These are phyloP conservation scores for Metahyphopichia silvanorum DNA, from an alignment of 805 yeast genomes.

Conservation along the genomic window DNA sequence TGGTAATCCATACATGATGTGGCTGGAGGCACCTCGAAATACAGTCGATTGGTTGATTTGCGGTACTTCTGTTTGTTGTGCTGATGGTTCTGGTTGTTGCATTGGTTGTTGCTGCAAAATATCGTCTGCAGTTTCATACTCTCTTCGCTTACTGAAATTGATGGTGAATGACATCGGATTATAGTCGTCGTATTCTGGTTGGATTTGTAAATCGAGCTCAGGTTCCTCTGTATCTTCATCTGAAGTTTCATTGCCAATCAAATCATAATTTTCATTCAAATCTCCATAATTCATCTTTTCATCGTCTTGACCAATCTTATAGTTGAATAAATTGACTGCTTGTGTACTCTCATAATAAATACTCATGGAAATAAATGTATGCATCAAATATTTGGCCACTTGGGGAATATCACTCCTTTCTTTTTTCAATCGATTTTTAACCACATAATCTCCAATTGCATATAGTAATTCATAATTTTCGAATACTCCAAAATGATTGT, in stretches of 20 bases:
- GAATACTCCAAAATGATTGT: slow-evolving; percentile 34
- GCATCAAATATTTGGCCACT: slow-evolving; percentile 22
- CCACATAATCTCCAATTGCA: slow-evolving; percentile 37
- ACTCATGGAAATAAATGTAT: slow-evolving; percentile 28
- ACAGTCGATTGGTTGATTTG: slow-evolving; percentile 8
- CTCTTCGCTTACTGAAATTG: slow-evolving; percentile 16
- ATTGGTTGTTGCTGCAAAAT: not conserved
- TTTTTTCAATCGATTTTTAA: slow-evolving; percentile 14
- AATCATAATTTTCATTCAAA: slow-evolving; percentile 33
- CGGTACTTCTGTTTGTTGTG: slow-evolving; percentile 6
- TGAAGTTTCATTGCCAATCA: slow-evolving; percentile 14
- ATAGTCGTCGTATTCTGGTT: slow-evolving; percentile 6
- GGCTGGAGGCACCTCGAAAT: slow-evolving; percentile 22
- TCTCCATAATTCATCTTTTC: slow-evolving; percentile 44
- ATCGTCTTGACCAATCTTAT: slow-evolving; percentile 34
- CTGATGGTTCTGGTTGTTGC: not conserved
- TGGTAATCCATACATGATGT: slow-evolving; percentile 49
- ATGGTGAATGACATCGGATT: slow-evolving; percentile 25
- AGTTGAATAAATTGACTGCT: slow-evolving; percentile 45
- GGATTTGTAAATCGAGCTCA: slow-evolving; percentile 6
- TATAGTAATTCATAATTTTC: slow-evolving; percentile 41
- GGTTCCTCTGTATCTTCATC: slow-evolving; percentile 12
- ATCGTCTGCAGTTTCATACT: not conserved
- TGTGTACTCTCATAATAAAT: slow-evolving; percentile 47
- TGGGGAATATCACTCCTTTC: slow-evolving; percentile 15